Conservation (phyloP, 257 asterid genomes). For the Mitragyna speciosa region DNA sequence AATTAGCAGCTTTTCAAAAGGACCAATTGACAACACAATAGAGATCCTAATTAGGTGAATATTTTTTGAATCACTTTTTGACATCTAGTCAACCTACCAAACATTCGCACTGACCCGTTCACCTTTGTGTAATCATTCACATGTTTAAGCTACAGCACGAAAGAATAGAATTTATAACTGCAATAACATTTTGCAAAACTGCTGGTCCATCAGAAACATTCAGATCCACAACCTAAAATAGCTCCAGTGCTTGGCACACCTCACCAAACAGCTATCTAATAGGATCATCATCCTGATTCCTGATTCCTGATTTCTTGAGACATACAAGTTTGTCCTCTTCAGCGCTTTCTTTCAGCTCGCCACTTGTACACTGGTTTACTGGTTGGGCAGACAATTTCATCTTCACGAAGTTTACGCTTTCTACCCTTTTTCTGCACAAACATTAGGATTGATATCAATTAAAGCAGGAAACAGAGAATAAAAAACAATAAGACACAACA, state of each 20-base stretch:
- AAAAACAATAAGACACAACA: not conserved
- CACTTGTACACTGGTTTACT: conserved; percentile 69
- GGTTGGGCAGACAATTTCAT: conserved; percentile 62
- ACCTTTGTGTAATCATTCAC: not conserved
- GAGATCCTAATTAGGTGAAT: not conserved
- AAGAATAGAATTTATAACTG: not conserved
- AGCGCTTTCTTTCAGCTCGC: conserved; percentile 70
- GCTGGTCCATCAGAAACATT: not conserved
- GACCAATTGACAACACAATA: not conserved
- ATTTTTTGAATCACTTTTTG: not conserved
- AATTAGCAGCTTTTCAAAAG: not conserved
- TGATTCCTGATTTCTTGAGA: not conserved
- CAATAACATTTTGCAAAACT: not conserved
- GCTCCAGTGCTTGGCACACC: not conserved
- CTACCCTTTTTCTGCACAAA: conserved; percentile 69
- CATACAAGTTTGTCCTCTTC: conserved; percentile 20
- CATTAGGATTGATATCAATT: not conserved
- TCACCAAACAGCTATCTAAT: not conserved
- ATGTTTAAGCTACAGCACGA: not conserved
- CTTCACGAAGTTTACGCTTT: conserved; percentile 84
- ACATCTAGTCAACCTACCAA: not conserved
- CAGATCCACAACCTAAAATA: not conserved
- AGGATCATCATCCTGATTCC: not conserved
- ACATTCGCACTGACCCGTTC: not conserved
- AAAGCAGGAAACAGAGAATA: not conserved